phyloP scores from a whole-genome alignment of 2,329 filamentous ascomycete species.

The Paecilomyces sp. region DNA sequence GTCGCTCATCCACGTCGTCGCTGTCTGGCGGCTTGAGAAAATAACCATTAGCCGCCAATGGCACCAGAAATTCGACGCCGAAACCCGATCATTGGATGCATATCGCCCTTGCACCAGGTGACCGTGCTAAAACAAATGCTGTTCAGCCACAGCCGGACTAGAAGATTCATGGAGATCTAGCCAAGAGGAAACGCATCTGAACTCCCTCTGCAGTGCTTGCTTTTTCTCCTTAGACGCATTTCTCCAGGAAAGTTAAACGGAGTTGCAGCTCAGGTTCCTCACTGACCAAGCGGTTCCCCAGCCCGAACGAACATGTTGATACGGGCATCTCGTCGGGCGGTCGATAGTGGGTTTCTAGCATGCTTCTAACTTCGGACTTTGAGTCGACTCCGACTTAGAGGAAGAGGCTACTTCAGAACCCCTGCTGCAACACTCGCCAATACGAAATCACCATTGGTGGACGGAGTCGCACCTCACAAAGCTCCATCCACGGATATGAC shows the following conservation, averaged over 20 bases:
- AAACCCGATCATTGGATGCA: background rate
- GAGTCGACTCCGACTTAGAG: background rate
- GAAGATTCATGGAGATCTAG: too few species aligned
- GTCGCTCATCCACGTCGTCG: background rate
- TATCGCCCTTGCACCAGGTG: background rate
- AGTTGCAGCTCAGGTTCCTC: background rate
- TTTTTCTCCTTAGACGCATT: background rate
- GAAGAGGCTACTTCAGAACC: background rate
- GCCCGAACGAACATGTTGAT: background rate
- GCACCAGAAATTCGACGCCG: conserved; percentile 7
- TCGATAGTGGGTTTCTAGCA: background rate
- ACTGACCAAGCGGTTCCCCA: background rate
- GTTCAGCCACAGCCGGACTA: background rate
- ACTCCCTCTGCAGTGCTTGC: background rate
- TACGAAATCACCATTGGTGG: background rate
- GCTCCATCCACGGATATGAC: background rate
- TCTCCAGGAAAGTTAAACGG: background rate
- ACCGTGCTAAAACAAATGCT: background rate
- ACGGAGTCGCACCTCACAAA: background rate
- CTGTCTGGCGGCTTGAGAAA: conserved; percentile 2
- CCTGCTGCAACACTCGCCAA: background rate
- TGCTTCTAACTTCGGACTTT: background rate
- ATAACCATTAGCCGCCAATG: conserved; percentile 14
- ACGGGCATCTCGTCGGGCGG: background rate
- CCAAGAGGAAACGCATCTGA: background rate